Evolutionary conservation across 768 basidiomycete species (phyloP).

Genomic region (Trametes cingulata): DNA sequence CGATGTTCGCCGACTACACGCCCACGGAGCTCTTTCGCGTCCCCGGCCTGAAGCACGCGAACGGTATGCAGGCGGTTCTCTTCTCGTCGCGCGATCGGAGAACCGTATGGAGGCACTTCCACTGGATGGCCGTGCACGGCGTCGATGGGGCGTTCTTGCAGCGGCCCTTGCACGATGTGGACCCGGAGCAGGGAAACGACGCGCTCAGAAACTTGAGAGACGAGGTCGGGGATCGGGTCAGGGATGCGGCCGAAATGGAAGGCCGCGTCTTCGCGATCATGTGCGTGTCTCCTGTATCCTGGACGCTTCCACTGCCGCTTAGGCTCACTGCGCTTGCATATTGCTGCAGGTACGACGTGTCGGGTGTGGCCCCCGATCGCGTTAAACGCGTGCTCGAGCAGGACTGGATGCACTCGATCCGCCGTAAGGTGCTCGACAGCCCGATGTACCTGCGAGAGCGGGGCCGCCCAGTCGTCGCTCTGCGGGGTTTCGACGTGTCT

Average conservation of each 20-base stretch:
- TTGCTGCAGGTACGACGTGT: slow-evolving; percentile 72
- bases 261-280: slow-evolving; percentile 84
- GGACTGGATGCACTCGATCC: slow-evolving; percentile 75
- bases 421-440: slow-evolving; percentile 63
- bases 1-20: slow-evolving; percentile 48
- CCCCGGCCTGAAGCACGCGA: slow-evolving; percentile 59
- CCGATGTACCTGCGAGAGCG: slow-evolving; percentile 73
- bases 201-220: slow-evolving; percentile 67
- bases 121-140: slow-evolving; percentile 82
- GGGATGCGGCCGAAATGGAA: slow-evolving; percentile 76
- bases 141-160: slow-evolving; percentile 84
- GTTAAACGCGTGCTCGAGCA: slow-evolving; percentile 65
- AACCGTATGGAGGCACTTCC: slow-evolving; percentile 75
- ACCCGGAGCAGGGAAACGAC: slow-evolving; percentile 50
- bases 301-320: not conserved
- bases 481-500: slow-evolving; percentile 80
- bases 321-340: not conserved
- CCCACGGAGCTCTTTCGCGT: slow-evolving; percentile 69
- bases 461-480: slow-evolving; percentile 66
- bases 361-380: slow-evolving; percentile 68
- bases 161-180: slow-evolving; percentile 70
- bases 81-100: slow-evolving; percentile 79
- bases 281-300: too few relatives aligned
- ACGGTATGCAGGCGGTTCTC: slow-evolving; percentile 62
- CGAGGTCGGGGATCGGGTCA: slow-evolving; percentile 69